Evolutionary conservation across 1,284 basidiomycete genomes (phyloP).

Genomic region (Rhodotorula sp.): DNA sequence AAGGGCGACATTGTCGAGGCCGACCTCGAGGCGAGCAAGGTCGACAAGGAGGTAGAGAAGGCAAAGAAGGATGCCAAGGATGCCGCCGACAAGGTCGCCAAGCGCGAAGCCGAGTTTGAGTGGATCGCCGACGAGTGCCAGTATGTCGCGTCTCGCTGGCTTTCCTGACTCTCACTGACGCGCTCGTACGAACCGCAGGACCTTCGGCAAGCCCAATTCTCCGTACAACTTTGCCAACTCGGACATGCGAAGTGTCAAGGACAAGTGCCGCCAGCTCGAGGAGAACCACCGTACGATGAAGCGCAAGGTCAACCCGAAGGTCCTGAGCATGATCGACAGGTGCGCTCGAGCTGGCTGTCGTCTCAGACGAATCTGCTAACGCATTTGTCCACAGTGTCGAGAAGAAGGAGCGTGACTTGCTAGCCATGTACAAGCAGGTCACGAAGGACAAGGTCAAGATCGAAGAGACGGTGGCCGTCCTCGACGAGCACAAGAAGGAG

Average conservation of each 20-base stretch:
- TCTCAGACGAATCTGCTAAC: background rate
- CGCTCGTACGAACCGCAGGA: slow-evolving; percentile 45
- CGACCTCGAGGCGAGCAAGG: slow-evolving; percentile 67
- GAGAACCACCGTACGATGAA: slow-evolving; percentile 81
- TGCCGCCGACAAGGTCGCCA: slow-evolving; percentile 46
- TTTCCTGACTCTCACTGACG: too few relatives aligned
- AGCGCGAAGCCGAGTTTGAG: slow-evolving; percentile 75
- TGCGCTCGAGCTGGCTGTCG: slow-evolving; percentile 51
- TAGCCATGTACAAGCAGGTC: slow-evolving; percentile 86
- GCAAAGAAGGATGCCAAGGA: slow-evolving; percentile 55
- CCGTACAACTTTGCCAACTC: slow-evolving; percentile 80
- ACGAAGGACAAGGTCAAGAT: slow-evolving; percentile 95
- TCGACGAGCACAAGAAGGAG: slow-evolving; percentile 92
- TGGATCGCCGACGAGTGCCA: slow-evolving; percentile 88
- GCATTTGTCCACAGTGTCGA: slow-evolving; percentile 67
- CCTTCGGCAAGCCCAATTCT: slow-evolving; percentile 78
- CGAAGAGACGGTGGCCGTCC: slow-evolving; percentile 86
- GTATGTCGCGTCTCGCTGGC: slow-evolving; percentile 56
- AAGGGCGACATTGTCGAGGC: slow-evolving; percentile 71
- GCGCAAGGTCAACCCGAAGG: slow-evolving; percentile 94
- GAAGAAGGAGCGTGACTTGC: slow-evolving; percentile 83
- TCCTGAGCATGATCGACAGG: slow-evolving; percentile 95
- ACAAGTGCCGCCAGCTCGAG: slow-evolving; percentile 74
- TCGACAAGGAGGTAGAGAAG: slow-evolving; percentile 59
- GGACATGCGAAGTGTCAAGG: slow-evolving; percentile 66